Conservation (phyloP, 225 moss, liverwort and hornwort species). For the Thuidium tamariscinum region DNA sequence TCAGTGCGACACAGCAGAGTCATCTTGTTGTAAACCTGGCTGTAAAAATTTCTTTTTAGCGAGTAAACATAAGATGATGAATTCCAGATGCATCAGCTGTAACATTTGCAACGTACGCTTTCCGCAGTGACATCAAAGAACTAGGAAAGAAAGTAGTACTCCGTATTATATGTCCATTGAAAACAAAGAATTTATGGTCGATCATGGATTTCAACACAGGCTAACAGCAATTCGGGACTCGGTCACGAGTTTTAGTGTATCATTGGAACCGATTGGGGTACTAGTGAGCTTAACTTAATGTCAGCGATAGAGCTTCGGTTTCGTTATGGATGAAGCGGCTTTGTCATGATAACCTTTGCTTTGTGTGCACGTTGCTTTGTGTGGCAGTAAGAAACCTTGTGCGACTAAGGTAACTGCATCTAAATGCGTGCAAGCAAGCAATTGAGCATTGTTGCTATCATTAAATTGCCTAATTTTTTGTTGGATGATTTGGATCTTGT, state of each 20-base stretch:
- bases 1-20: background rate
- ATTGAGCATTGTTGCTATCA: background rate
- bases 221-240: background rate
- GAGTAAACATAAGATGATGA: background rate
- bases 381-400: background rate
- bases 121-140: background rate
- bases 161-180: too few relatives aligned
- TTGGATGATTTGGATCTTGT: too few relatives aligned
- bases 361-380: background rate
- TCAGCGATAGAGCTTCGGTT: background rate
- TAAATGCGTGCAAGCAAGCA: background rate
- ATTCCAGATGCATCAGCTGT: background rate
- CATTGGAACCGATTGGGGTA: background rate
- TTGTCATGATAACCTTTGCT: background rate
- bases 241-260: background rate
- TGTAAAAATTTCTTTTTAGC: background rate
- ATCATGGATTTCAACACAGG: background rate
- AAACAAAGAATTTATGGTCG: background rate
- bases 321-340: background rate
- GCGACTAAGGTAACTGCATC: background rate
- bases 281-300: background rate
- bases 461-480: background rate
- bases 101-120: background rate
- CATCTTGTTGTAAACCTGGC: background rate
- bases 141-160: background rate